phyloP scores from a whole-genome alignment of 768 basidiomycete species.

The Gymnopilus junonius region DNA sequence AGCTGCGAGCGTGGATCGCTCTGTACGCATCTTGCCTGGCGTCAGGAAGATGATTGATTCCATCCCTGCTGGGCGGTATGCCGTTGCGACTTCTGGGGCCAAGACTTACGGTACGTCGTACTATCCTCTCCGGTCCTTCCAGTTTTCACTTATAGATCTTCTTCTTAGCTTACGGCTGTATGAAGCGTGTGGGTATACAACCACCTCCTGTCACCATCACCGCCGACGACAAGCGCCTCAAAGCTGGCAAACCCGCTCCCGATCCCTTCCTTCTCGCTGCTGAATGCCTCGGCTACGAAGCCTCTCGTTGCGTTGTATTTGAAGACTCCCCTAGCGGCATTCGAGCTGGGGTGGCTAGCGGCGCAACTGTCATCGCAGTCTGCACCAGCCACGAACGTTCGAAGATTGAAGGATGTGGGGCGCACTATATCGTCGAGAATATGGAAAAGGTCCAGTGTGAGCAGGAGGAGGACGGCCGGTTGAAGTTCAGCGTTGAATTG shows the following conservation, averaged over 20 bases:
- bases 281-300: slow-evolving; percentile 56
- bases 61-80: slow-evolving; percentile 67
- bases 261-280: slow-evolving; percentile 70
- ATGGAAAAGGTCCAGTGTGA: slow-evolving; percentile 53
- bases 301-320: slow-evolving; percentile 72
- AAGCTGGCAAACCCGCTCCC: slow-evolving; percentile 65
- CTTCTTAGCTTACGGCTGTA: slow-evolving; percentile 60
- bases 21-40: slow-evolving; percentile 74
- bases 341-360: slow-evolving; percentile 71
- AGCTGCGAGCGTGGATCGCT: slow-evolving; percentile 58
- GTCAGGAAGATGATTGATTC: slow-evolving; percentile 67
- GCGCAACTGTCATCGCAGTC: slow-evolving; percentile 74
- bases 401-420: slow-evolving; percentile 58
- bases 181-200: slow-evolving; percentile 70
- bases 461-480: slow-evolving; percentile 29
- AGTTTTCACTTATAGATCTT: background rate
- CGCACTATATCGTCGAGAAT: slow-evolving; percentile 59
- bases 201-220: slow-evolving; percentile 75
- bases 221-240: slow-evolving; percentile 75
- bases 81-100: slow-evolving; percentile 76
- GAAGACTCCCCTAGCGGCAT: slow-evolving; percentile 86
- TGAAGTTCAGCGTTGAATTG: slow-evolving; percentile 4
- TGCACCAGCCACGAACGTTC: slow-evolving; percentile 72
- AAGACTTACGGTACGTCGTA: slow-evolving; percentile 61
- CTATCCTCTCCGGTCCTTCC: background rate